phyloP scores from a whole-genome alignment of 78 protist species.

The slime mould (Dictyostelium discoideum) region DNA sequence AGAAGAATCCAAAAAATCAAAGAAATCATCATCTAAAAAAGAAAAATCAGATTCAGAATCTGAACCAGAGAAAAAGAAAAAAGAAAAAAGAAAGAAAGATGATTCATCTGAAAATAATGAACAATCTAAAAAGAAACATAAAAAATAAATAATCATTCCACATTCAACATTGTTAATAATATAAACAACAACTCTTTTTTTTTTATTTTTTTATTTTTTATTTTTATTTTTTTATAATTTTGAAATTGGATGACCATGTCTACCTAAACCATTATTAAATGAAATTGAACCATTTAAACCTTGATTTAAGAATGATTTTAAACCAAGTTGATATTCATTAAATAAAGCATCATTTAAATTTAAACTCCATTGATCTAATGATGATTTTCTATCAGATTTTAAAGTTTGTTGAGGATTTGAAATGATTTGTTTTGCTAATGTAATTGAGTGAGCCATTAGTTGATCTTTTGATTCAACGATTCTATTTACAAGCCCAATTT shows the following conservation, averaged over 20 bases:
- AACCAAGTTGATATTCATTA: constrained; percentile 49
- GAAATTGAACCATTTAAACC: constrained; percentile 26
- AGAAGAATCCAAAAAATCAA: neutral
- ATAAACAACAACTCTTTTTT: too few species aligned
- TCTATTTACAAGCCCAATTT: constrained; percentile 66
- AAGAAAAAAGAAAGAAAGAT: constrained; percentile 16
- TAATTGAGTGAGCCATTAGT: neutral
- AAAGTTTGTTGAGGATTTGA: constrained; percentile 51
- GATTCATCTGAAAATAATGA: neutral
- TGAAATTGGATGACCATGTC: constrained; percentile 48
- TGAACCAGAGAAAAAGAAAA: neutral
- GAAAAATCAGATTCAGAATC: neutral
- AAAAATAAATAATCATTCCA: neutral
- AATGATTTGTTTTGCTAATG: constrained; percentile 28
- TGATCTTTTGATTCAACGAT: neutral
- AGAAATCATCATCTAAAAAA: neutral
- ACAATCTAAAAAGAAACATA: constrained; percentile 22
- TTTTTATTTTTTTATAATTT: constrained; percentile 1
- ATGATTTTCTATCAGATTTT: constrained; percentile 40
- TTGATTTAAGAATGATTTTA: neutral
- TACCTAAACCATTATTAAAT: constrained; percentile 38
- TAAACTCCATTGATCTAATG: constrained; percentile 21
- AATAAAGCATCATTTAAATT: constrained; percentile 7
- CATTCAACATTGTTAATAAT: neutral
- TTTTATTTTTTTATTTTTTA: neutral